Evolutionary conservation across 352 stramenopile genomes (phyloP), one percentile per base, ranked within the genome.

Genomic region (Globisporangium orthogonon): DNA sequence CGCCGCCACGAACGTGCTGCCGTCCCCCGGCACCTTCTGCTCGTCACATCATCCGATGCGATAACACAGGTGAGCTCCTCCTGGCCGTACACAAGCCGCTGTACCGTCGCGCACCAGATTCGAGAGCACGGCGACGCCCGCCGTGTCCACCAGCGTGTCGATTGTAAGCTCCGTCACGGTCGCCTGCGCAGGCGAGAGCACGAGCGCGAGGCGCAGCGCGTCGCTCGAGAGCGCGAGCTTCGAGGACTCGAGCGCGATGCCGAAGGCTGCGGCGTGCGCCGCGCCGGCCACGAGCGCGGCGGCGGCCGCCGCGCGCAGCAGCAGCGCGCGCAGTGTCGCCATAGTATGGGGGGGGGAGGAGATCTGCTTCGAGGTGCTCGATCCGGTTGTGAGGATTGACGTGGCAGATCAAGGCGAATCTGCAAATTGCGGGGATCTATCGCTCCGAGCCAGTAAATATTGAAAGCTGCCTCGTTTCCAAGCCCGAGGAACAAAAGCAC

Each of bases 91-190:
- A 37, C 33, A 37, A 37, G 37, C 17, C 17, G 30, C 49, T 17
- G 5, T 50, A 17, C 39, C 28, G 28, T 1, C 13, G 72, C 78
- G 63, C 52, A 90, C 79, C 68, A 88, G 54, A 52, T 74, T 75
- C 11, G 74, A 82, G 35, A 82, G 67, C n/a, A 88, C 60, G 9
- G 66, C 62, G 41, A 76, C 61, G 52, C 81, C 81, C 7, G 69
- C 73, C 23, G 77, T 86, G 67, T 91, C 78, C 30, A 91, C 71
- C 31, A 91, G 72, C 35, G 76, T 83, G 56, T 89, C 77, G 50
- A 91, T 63, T 41, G 70, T 77, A 52, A 91, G 49, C 29, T 83
- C 67, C 62, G 70, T 73, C 44, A 89, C 62, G n/a, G 71, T 62
- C 3, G 69, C 54, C 59, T 89, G 78, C 56, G 75, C 60, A 15